These are phyloP conservation scores for Apiospora phragmitis DNA, from an alignment of 2,329 filamentous ascomycete genomes.

Conservation along the genomic window DNA sequence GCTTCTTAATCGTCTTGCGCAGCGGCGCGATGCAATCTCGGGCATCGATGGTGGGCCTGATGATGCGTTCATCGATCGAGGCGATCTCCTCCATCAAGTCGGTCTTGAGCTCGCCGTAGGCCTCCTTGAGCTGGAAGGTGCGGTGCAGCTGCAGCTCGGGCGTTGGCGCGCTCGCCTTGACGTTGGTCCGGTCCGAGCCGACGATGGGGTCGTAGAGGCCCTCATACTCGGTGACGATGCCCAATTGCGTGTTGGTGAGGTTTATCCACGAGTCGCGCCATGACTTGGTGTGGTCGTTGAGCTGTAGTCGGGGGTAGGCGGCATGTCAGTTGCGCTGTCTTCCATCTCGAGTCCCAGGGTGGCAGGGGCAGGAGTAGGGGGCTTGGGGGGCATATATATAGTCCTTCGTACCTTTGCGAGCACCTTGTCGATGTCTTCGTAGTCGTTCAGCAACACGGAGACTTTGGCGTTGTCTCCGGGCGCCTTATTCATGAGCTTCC, in stretches of 20 bases:
- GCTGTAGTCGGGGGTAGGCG: conserved; percentile 43
- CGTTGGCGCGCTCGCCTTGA: conserved; percentile 58
- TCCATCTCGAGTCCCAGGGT: neutral
- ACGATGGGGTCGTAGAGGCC: conserved; percentile 76
- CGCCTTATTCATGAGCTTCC: conserved; percentile 66
- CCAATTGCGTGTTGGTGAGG: conserved; percentile 68
- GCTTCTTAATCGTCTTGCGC: conserved; percentile 81
- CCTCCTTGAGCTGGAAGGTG: conserved; percentile 63
- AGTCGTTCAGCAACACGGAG: conserved; percentile 73
- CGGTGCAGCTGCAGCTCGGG: conserved; percentile 63
- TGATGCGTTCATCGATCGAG: conserved; percentile 69
- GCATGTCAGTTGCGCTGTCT: neutral
- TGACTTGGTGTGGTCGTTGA: conserved; percentile 72
- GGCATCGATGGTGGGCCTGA: conserved; percentile 69
- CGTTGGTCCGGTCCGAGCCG: conserved; percentile 59
- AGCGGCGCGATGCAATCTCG: conserved; percentile 69
- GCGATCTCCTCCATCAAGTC: conserved; percentile 72
- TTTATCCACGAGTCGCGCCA: conserved; percentile 80
- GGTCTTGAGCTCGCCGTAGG: conserved; percentile 68
- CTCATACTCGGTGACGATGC: conserved; percentile 67
- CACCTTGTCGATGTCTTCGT: conserved; percentile 76
- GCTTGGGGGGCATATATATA: neutral
- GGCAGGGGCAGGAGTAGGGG: neutral
- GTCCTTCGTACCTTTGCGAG: conserved; percentile 63
- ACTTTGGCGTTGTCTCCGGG: conserved; percentile 77